Percentiles rank a stretch among this genome's conserved stretches.
These are phyloP conservation scores for Hypoxylon sp. DNA, from an alignment of 2,329 filamentous ascomycete genomes.

Conservation along the genomic window DNA sequence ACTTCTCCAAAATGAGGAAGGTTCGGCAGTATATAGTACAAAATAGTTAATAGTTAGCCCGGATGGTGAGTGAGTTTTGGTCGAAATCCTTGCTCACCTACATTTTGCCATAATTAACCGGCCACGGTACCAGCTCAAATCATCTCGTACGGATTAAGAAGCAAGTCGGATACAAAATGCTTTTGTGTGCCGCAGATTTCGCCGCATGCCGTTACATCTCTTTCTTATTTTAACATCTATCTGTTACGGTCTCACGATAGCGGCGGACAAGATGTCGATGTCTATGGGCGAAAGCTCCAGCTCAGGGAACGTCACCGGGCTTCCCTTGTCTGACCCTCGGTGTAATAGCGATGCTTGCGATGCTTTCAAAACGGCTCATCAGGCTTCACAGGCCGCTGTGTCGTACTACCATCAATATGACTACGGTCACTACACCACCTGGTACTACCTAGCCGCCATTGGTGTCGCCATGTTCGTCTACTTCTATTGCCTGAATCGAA, in stretches of 20 bases:
- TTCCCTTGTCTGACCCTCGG: slow-evolving; percentile 37
- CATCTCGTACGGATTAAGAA: slow-evolving; percentile 20
- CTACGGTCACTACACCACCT: slow-evolving; percentile 42
- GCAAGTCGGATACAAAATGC: slow-evolving; percentile 25
- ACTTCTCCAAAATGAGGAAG: slow-evolving; percentile 20
- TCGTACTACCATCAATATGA: slow-evolving; percentile 43
- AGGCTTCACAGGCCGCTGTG: slow-evolving; percentile 37
- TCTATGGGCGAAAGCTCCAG: slow-evolving; percentile 31
- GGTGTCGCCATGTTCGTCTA: slow-evolving; percentile 39
- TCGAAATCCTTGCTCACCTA: slow-evolving; percentile 31
- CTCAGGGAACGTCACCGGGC: slow-evolving; percentile 30
- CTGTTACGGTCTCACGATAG: not conserved
- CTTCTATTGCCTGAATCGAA: slow-evolving; percentile 31
- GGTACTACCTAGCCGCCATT: slow-evolving; percentile 40
- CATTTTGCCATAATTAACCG: slow-evolving; percentile 43
- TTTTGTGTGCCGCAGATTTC: not conserved
- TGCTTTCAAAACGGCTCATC: slow-evolving; percentile 39
- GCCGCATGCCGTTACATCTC: not conserved
- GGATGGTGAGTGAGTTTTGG: slow-evolving; percentile 24
- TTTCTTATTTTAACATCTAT: not conserved
- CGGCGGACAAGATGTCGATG: slow-evolving; percentile 33
- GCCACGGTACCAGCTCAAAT: slow-evolving; percentile 26
- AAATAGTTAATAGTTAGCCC: slow-evolving; percentile 18
- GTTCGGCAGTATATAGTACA: slow-evolving; percentile 16
- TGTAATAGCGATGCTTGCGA: slow-evolving; percentile 40